These are phyloP conservation scores for Melaleuca alternifolia DNA, from an alignment of 345 rosid genomes.

Conservation along the genomic window DNA sequence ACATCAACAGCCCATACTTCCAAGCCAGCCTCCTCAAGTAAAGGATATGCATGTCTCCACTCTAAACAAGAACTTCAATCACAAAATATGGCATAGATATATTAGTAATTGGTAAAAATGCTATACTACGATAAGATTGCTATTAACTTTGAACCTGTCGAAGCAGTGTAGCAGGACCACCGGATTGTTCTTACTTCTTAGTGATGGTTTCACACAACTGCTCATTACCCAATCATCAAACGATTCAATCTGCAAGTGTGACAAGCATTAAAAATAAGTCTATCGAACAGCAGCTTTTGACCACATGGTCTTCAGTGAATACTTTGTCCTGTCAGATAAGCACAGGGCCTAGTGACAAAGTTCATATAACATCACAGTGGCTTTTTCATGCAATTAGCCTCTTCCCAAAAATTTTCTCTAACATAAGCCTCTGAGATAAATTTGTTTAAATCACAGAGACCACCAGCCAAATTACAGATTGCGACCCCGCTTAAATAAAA, in stretches of 20 bases:
- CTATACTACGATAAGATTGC: background rate
- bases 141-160: constrained; percentile 51
- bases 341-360: background rate
- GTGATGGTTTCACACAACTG: constrained; percentile 54
- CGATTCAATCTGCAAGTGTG: constrained; percentile 24
- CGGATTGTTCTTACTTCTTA: constrained; percentile 28
- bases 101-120: background rate
- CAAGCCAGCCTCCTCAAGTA: constrained; percentile 64
- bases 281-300: background rate
- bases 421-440: background rate
- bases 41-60: constrained; percentile 61
- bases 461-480: background rate
- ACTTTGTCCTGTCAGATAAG: background rate
- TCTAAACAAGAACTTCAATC: constrained; percentile 65
- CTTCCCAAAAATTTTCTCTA: background rate
- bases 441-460: background rate
- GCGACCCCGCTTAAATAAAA: background rate
- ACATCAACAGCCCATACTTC: constrained; percentile 91
- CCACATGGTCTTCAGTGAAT: background rate
- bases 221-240: constrained; percentile 48
- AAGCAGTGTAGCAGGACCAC: constrained; percentile 79
- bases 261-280: background rate
- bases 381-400: background rate
- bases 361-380: background rate
- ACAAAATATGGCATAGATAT: background rate